phyloP scores from a whole-genome alignment of 2,329 filamentous ascomycete species.

The Botryotinia calthae region DNA sequence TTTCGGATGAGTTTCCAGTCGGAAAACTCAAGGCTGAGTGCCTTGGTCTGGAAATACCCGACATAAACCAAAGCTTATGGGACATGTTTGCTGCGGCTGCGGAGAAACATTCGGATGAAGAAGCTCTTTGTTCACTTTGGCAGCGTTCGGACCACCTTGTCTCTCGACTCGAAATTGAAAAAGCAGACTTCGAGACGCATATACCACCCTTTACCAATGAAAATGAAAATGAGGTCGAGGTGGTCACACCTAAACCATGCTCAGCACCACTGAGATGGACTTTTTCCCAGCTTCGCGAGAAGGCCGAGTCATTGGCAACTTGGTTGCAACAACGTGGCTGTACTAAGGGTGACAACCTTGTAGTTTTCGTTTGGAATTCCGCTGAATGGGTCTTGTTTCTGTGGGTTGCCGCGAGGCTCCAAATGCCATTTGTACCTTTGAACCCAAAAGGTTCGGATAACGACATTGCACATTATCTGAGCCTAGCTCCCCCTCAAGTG shows the following conservation, averaged over 20 bases:
- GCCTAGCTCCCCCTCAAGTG: background rate
- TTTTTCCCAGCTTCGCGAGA: background rate
- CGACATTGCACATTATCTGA: background rate
- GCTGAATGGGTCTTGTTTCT: conserved; percentile 23
- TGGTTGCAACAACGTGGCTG: conserved; percentile 3
- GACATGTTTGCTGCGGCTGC: conserved; percentile 16
- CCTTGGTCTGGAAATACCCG: background rate
- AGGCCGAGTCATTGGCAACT: background rate
- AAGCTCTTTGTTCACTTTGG: conserved; percentile 20
- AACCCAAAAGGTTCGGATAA: conserved; percentile 8
- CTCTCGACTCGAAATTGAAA: background rate
- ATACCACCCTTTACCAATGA: background rate
- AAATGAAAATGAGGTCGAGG: background rate
- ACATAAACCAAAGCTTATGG: conserved; percentile 16
- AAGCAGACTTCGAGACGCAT: background rate
- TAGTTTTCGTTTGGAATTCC: conserved; percentile 19
- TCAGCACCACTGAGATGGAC: conserved; percentile 12
- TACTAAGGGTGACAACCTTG: conserved; percentile 12
- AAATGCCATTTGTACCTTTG: conserved; percentile 20
- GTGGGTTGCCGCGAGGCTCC: conserved; percentile 21
- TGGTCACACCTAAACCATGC: too few species aligned
- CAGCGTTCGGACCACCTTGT: background rate
- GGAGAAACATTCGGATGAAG: background rate
- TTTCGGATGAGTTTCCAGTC: background rate
- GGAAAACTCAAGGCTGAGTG: background rate